Base-by-base conservation (phyloP, 495 filamentous ascomycete genomes). In the Pyronema omphalodes region DNA sequence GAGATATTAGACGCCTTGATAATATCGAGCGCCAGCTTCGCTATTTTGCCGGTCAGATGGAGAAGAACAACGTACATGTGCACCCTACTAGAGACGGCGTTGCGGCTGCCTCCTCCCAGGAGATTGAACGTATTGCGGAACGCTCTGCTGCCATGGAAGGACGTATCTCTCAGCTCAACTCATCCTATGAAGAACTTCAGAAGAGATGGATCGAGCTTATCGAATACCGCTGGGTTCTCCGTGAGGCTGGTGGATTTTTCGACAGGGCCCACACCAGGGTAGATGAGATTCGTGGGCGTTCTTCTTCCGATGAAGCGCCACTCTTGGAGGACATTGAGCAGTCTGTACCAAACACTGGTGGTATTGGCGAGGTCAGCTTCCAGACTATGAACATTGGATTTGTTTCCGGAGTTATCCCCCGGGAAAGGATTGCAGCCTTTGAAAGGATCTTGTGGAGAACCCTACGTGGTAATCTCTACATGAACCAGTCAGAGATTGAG, bases 401-500 rank as follows among this genome's bases (percentile, higher is more conserved):
- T 60, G 91, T 99, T n/a, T 82, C 93, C 51, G 91, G 91, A 68
- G 93, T 96, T 51, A 96, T 99, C 61, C 82, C 85, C 19, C 76
- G 88, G 19, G 89, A 95, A 57, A 81, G 88, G 7, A 91, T 96
- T 54, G 88, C 82, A 7, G 83, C 91, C 35, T 95, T 99, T 63
- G 91, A 99, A 69, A 81, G 91, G 50, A 96, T 96, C 57, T 75
- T 99, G 12, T 99, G 91, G 91, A 76, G 91, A 52, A 94, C 91
- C 0, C 73, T 99, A 52, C 87, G 91, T 61, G 91, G 91, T 58
- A 99, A 99, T 69, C 76, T 99, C 15, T 99, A 95, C 72, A 99
- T 99, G 91, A 99, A 96, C 71, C 91, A 99, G 72, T 86, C 88
- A 36, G 91, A 96, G 71, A 96, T 99, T 52, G 81, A 86, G 33